phyloP scores from a whole-genome alignment of 495 filamentous ascomycete genomes.

The Penicillium verhagenii region DNA sequence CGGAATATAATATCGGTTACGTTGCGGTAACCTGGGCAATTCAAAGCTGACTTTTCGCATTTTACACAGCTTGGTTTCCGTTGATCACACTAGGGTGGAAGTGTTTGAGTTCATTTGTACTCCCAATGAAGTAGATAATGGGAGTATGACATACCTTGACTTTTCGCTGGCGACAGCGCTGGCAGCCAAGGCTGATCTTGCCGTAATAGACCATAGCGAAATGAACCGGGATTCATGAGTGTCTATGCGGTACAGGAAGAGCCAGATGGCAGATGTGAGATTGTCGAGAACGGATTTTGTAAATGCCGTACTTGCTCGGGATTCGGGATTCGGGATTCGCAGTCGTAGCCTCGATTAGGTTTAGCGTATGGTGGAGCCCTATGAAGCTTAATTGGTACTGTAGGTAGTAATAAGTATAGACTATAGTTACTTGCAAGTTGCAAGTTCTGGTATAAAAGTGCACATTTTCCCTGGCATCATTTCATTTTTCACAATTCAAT shows the following conservation, averaged over 20 bases:
- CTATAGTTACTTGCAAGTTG: too few species aligned
- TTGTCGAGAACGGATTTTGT: background rate
- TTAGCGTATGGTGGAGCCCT: background rate
- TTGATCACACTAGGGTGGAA: constrained; percentile 1
- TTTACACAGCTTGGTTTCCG: background rate
- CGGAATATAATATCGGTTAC: background rate
- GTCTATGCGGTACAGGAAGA: background rate
- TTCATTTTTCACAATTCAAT: background rate
- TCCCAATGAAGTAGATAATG: too few species aligned
- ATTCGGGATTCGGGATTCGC: background rate
- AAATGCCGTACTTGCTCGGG: background rate
- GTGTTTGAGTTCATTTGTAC: too few species aligned
- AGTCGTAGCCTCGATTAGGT: background rate
- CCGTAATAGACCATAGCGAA: constrained; percentile 1
- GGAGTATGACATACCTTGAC: background rate
- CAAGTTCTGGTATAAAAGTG: background rate
- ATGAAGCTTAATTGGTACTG: constrained; percentile 1
- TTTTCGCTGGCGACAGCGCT: constrained; percentile 1
- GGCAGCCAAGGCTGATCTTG: background rate
- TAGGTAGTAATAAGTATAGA: too few species aligned
- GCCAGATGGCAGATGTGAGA: too few species aligned
- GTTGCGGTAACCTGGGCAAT: background rate
- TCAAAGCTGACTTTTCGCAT: background rate
- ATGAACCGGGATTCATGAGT: background rate
- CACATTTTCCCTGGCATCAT: background rate